Conservation (phyloP, 176 grass and related monocot species). For the Phoenix roebelenii region DNA sequence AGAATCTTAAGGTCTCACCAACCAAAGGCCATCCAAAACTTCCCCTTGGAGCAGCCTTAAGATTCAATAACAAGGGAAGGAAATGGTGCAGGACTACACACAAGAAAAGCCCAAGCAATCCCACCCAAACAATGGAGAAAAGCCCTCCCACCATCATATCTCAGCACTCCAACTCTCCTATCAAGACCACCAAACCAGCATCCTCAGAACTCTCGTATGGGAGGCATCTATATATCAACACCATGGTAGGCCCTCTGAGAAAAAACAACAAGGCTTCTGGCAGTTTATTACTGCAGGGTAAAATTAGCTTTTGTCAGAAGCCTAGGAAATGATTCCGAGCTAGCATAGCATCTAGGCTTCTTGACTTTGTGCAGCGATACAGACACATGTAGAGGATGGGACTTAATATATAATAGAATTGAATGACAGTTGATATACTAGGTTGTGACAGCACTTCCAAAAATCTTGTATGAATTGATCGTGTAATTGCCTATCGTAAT, state of each 20-base stretch:
- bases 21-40: slow-evolving; percentile 82
- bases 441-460: no score
- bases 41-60: slow-evolving; percentile 35
- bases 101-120: slow-evolving; percentile 34
- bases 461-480: no score
- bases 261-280: slow-evolving; percentile 36
- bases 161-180: slow-evolving; percentile 23
- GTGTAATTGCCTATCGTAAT: not conserved
- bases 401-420: no score
- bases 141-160: slow-evolving; percentile 43
- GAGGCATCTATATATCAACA: slow-evolving; percentile 3
- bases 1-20: slow-evolving; percentile 67
- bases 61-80: slow-evolving; percentile 55
- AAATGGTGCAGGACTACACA: slow-evolving; percentile 49
- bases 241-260: slow-evolving; percentile 9
- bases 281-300: slow-evolving; percentile 24
- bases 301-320: slow-evolving; percentile 34
- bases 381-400: slow-evolving; percentile 32
- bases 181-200: slow-evolving; percentile 14
- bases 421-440: no score
- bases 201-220: not conserved
- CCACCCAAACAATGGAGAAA: slow-evolving; percentile 26
- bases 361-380: slow-evolving; percentile 21
- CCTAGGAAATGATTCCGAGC: slow-evolving; percentile 29
- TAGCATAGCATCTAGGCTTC: slow-evolving; percentile 52